A percentile compares a stretch with the other conserved stretches of the same genome.
Conservation (phyloP, 108 stramenopile species). For the Licmophora abbreviata region DNA sequence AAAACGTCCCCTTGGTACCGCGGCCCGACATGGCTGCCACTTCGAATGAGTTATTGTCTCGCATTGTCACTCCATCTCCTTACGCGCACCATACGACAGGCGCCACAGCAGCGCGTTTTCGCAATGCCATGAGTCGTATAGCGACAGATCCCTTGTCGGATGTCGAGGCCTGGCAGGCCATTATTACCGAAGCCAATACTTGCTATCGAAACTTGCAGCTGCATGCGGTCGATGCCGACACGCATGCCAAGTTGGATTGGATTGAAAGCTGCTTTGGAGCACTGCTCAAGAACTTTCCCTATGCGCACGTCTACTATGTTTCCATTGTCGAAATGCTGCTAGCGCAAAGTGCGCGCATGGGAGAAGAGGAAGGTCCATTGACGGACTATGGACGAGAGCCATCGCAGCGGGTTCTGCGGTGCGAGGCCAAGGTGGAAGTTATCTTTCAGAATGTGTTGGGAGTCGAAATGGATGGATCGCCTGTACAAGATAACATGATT, state of each 20-base stretch:
- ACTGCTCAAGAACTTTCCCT: constrained; percentile 68
- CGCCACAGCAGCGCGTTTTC: constrained; percentile 63
- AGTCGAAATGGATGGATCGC: constrained; percentile 40
- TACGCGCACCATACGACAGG: constrained; percentile 72
- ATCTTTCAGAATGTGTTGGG: constrained; percentile 49
- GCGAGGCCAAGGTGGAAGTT: constrained; percentile 47
- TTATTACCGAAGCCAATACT: constrained; percentile 61
- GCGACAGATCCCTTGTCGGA: constrained; percentile 45
- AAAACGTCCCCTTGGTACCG: constrained; percentile 6
- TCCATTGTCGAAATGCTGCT: constrained; percentile 52
- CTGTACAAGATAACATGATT: constrained; percentile 16
- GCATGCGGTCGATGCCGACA: constrained; percentile 22
- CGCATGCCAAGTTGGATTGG: constrained; percentile 70
- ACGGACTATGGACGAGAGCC: constrained; percentile 17
- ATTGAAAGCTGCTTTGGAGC: constrained; percentile 68
- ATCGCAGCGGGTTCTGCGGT: constrained; percentile 18
- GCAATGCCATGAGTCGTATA: constrained; percentile 74
- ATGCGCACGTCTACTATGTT: constrained; percentile 34
- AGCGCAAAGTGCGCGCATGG: constrained; percentile 38
- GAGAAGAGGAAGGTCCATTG: constrained; percentile 35
- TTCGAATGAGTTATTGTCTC: constrained; percentile 14
- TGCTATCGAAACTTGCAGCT: constrained; percentile 34
- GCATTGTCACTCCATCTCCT: constrained; percentile 51
- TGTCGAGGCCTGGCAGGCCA: constrained; percentile 79
- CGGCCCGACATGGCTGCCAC: neutral